These are phyloP conservation scores for Trapa incisa DNA, from an alignment of 345 rosid species.

Conservation along the genomic window DNA sequence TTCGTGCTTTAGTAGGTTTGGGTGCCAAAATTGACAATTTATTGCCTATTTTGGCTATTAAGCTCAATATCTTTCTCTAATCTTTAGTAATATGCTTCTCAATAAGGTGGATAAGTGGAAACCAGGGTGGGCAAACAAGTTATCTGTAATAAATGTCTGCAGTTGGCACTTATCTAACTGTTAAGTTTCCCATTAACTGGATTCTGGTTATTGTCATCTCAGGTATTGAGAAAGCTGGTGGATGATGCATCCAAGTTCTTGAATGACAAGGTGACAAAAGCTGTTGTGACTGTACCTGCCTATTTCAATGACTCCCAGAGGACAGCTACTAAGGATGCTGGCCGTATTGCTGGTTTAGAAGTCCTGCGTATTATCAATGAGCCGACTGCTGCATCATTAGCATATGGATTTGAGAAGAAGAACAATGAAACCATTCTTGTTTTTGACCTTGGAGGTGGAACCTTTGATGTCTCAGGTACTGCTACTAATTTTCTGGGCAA, in stretches of 20 bases:
- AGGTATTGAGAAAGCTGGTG: conserved; percentile 93
- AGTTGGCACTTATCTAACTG: neutral
- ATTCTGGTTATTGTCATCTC: conserved; percentile 5
- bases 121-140: neutral
- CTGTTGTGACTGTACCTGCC: conserved; percentile 74
- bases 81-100: neutral
- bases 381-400: conserved; percentile 96
- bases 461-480: conserved; percentile 95
- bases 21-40: too few relatives aligned
- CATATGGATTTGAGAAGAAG: conserved; percentile 96
- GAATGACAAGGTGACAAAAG: conserved; percentile 71
- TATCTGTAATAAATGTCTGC: neutral
- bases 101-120: neutral
- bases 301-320: conserved; percentile 85
- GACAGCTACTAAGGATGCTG: conserved; percentile 98
- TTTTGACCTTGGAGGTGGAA: conserved; percentile 14
- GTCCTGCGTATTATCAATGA: conserved; percentile 92
- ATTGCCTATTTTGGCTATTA: too few relatives aligned
- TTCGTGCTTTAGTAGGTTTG: too few relatives aligned
- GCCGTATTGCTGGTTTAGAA: conserved; percentile 69
- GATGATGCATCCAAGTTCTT: conserved; percentile 90
- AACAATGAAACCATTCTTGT: conserved; percentile 92
- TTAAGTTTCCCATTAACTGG: neutral
- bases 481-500: neutral
- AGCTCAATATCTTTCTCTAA: too few relatives aligned